phyloP scores from a whole-genome alignment of 768 basidiomycete genomes.

The Panus rudis region DNA sequence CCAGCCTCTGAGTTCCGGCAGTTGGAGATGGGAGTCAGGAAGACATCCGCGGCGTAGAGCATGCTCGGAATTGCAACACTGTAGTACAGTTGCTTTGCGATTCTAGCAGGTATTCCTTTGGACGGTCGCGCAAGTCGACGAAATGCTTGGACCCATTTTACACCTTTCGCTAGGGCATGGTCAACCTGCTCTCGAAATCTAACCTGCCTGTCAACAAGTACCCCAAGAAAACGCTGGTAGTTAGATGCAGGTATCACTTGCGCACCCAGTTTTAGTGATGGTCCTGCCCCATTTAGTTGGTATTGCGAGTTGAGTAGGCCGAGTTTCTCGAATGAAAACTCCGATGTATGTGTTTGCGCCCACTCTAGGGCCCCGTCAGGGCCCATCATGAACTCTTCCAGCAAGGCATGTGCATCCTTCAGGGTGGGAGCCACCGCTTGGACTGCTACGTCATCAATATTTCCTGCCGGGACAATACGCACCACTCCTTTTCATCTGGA shows the following conservation, averaged over 20 bases:
- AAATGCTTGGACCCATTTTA: conserved; percentile 15
- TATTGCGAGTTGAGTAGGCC: conserved; percentile 2
- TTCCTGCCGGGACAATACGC: too few species aligned
- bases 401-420: neutral
- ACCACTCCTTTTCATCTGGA: too few species aligned
- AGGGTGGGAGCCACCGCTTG: conserved; percentile 6
- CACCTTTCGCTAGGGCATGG: conserved; percentile 18
- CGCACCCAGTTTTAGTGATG: conserved; percentile 10
- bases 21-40: conserved; percentile 1
- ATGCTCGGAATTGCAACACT: conserved; percentile 22
- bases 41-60: conserved; percentile 27
- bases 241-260: conserved; percentile 12
- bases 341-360: conserved; percentile 20
- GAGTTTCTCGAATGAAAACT: conserved; percentile 17
- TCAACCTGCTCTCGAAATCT: conserved; percentile 15
- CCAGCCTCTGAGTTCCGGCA: neutral
- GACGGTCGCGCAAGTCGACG: conserved; percentile 14
- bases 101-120: conserved; percentile 12
- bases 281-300: conserved; percentile 3
- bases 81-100: conserved; percentile 20
- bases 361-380: conserved; percentile 21
- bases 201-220: conserved; percentile 24
- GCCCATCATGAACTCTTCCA: conserved; percentile 8
- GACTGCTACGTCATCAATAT: conserved; percentile 14
- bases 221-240: conserved; percentile 26